Percentiles rank a stretch among this genome's conserved stretches.
Evolutionary conservation across 2,329 filamentous ascomycete species (phyloP).

Genomic region (Pyrenophora teres): DNA sequence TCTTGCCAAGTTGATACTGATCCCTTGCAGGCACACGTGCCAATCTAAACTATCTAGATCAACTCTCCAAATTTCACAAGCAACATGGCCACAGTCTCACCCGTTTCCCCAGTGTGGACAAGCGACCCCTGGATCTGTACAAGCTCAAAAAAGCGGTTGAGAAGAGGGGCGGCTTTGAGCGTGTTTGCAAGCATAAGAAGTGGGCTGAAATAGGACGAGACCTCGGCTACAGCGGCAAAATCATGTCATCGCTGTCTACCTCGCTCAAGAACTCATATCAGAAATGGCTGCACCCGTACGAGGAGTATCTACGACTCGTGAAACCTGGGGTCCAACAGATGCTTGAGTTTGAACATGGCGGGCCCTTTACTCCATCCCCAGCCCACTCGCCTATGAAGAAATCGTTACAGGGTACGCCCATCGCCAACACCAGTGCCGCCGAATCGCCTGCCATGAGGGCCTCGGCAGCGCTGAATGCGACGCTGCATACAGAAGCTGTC

Average conservation of each 20-base stretch:
- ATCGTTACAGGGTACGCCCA: constrained; percentile 55
- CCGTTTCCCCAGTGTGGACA: constrained; percentile 94
- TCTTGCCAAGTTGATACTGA: constrained; percentile 4
- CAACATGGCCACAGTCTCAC: constrained; percentile 94
- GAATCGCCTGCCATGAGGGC: constrained; percentile 71
- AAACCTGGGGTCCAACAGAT: constrained; percentile 98
- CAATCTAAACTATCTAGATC: constrained; percentile 94
- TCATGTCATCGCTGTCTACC: constrained; percentile 98
- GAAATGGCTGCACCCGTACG: constrained; percentile 94
- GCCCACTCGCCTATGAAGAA: constrained; percentile 73
- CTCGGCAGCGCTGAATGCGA: constrained; percentile 61
- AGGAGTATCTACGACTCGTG: constrained; percentile 87
- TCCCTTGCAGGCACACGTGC: constrained; percentile 77
- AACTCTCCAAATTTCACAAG: constrained; percentile 93
- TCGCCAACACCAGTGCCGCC: constrained; percentile 55
- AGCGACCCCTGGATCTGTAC: constrained; percentile 93
- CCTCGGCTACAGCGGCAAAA: constrained; percentile 97
- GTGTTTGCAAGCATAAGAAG: constrained; percentile 96
- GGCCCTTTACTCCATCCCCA: constrained; percentile 81
- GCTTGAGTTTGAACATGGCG: constrained; percentile 89
- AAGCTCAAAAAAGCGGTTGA: constrained; percentile 97
- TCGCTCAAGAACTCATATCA: constrained; percentile 98
- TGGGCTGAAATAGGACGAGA: constrained; percentile 99
- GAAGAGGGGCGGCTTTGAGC: constrained; percentile 89
- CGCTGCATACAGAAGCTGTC: constrained; percentile 51